Conservation (phyloP, 2,329 filamentous ascomycete genomes). For the Coleophoma eucalyptorum region DNA sequence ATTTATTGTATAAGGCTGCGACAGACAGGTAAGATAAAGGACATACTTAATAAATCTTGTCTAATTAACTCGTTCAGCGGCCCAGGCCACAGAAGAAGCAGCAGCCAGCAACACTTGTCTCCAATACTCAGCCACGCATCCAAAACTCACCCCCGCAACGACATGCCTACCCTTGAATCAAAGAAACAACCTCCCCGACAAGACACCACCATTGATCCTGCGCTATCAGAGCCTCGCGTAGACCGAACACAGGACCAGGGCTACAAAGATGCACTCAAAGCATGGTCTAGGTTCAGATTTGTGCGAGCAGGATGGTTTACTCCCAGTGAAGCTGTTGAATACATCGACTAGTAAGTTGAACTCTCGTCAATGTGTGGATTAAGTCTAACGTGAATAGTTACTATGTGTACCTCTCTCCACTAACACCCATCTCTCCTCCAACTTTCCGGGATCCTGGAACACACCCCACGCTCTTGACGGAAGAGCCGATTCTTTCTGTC, state of each 20-base stretch:
- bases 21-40: conserved; percentile 45
- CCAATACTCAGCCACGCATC: conserved; percentile 15
- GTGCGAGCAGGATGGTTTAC: conserved; percentile 98
- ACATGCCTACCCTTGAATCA: conserved; percentile 14
- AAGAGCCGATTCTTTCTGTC: conserved; percentile 90
- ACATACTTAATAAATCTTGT: conserved; percentile 41
- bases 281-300: conserved; percentile 91
- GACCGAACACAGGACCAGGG: conserved; percentile 41
- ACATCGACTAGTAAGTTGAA: conserved; percentile 77
- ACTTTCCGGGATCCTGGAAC: conserved; percentile 81
- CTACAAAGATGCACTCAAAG: conserved; percentile 68
- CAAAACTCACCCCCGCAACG: conserved; percentile 12
- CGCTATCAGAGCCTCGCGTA: conserved; percentile 14
- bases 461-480: conserved; percentile 75
- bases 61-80: conserved; percentile 38
- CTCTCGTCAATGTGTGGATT: neutral
- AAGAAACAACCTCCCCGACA: conserved; percentile 11
- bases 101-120: conserved; percentile 20
- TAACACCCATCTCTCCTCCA: conserved; percentile 90
- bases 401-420: conserved; percentile 83
- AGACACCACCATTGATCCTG: conserved; percentile 23
- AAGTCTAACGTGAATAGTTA: conserved; percentile 52
- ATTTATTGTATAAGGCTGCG: conserved; percentile 85
- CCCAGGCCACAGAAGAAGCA: conserved; percentile 27
- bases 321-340: conserved; percentile 85